A percentile compares a stretch with the other conserved stretches of the same genome.
phyloP scores from a whole-genome alignment of 495 filamentous ascomycete genomes.

The Penicillium parvum region DNA sequence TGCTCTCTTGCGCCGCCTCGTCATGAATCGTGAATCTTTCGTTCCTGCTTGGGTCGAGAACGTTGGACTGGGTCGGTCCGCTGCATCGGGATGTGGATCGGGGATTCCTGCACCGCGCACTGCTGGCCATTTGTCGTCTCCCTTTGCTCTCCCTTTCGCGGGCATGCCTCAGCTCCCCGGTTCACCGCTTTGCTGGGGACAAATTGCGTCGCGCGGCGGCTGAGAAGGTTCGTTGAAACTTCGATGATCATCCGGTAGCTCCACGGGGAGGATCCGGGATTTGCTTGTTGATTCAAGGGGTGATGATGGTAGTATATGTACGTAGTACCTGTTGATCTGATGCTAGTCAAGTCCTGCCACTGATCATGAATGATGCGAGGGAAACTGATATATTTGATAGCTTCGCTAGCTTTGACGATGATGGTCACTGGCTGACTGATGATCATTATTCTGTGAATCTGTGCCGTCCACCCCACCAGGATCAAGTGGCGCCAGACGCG shows the following conservation, averaged over 20 bases:
- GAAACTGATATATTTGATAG: no score
- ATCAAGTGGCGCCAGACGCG: constrained; percentile 20
- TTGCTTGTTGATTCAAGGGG: background rate
- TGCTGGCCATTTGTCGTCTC: background rate
- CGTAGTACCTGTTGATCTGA: no score
- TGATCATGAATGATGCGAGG: no score
- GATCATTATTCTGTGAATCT: no score
- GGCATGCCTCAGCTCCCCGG: constrained; percentile 11
- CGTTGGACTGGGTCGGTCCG: constrained; percentile 30
- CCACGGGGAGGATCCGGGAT: background rate
- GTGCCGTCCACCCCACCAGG: no score
- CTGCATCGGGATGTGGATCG: constrained; percentile 34
- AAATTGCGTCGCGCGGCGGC: background rate
- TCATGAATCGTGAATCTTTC: constrained; percentile 7
- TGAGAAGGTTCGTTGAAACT: constrained; percentile 14
- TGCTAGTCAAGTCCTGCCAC: no score
- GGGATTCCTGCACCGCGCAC: background rate
- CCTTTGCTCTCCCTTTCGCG: background rate
- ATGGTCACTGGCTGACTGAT: no score
- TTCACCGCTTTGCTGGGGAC: constrained; percentile 12
- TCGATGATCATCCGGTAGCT: constrained; percentile 22
- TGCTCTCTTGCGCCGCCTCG: constrained; percentile 11
- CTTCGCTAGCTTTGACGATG: no score
- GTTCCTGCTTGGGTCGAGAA: constrained; percentile 27
- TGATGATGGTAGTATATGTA: no score